Evolutionary conservation across 768 basidiomycete species (phyloP).

Genomic region (Serendipita indica): DNA sequence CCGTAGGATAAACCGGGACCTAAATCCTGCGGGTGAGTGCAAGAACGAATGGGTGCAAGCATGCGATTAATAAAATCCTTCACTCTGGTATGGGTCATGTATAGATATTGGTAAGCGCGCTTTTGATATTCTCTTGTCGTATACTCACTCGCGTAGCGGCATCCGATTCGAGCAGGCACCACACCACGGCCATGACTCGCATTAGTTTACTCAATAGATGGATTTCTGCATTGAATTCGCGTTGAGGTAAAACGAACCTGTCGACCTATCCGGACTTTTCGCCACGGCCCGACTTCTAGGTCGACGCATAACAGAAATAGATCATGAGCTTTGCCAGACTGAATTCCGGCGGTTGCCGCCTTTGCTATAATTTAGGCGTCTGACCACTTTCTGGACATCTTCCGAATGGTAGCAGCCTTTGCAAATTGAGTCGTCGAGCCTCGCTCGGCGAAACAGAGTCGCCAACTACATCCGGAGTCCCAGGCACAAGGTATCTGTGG

Average conservation of each 20-base stretch:
- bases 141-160: constrained; percentile 38
- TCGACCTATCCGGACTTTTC: no score
- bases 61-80: constrained; percentile 10
- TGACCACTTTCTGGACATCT: no score
- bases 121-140: not conserved
- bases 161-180: constrained; percentile 78
- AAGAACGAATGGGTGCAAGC: constrained; percentile 7
- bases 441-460: no score
- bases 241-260: no score
- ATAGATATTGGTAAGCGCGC: constrained; percentile 26
- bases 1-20: constrained; percentile 77
- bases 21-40: constrained; percentile 73
- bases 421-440: no score
- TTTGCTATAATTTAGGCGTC: not conserved
- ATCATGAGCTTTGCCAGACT: not conserved
- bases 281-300: no score
- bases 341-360: not conserved
- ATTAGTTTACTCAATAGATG: not conserved
- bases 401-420: no score
- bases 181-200: constrained; percentile 41
- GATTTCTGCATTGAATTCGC: no score
- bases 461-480: no score
- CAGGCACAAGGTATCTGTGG: no score
- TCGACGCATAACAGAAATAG: no score
- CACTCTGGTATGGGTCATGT: constrained; percentile 8